Evolutionary conservation across 2,329 filamentous ascomycete genomes (phyloP), one percentile per base, ranked within the genome.

Genomic region (Stachybotrys chartarum): DNA sequence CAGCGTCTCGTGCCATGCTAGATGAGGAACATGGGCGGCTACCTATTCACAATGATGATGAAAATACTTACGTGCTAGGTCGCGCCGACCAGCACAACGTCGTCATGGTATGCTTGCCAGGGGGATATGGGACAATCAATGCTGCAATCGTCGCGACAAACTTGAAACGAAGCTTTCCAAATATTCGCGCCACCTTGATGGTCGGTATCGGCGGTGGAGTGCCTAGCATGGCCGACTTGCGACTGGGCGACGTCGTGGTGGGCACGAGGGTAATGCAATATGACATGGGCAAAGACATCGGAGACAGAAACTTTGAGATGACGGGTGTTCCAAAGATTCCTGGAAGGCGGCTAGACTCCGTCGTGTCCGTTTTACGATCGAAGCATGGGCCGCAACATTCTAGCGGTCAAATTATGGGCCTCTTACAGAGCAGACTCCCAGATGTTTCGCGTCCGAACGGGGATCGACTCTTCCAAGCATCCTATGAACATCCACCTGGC

Each of bases 201-300:
- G 66, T 68, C 4, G 65, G 66, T 2, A 64, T 68, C 0, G 66
- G 66, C 24, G 66, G 65, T 14, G 66, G 64, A 1, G 58, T 56
- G 0, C 66, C 66, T 4, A 55, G 51, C 18, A 44, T 14, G 24
- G 50, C 32, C 31, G 35, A 52, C 35, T 18, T 52, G 17, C 18
- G 18, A n/a, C 32, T 52, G 24, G 50, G 50, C 18, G 50, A 52
- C 18, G 32, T 52, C 17, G 50, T 52, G 3, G 50, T 52, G 16
- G 50, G 50, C 30, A 52, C 35, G 14, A 39, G 35, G 31, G 30
- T 52, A 7, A 52, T 52, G 32, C 31, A 44, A 14, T 52, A 52
- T 17, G 50, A 52, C 14, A n/a, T 52, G 17, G 50, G 50, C 31
- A 52, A 52, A 14, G 50, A 16, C n/a, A 44, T 52, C 32, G 24